A percentile compares a stretch with the other conserved stretches of the same genome.
Conservation (phyloP, 306 rosid genomes). For the Leucaena leucocephala region DNA sequence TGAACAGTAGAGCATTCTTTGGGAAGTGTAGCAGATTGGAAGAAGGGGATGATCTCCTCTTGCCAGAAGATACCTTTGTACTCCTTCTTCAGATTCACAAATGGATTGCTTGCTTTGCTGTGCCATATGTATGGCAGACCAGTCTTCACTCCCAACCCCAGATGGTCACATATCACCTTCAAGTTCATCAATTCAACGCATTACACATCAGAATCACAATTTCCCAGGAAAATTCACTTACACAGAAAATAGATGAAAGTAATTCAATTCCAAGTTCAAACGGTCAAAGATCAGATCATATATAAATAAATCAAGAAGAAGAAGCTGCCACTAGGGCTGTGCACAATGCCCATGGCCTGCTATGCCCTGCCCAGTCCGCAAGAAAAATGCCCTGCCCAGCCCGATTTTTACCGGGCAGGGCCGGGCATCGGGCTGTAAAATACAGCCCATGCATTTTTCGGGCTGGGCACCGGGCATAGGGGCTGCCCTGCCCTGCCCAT, state of each 20-base stretch:
- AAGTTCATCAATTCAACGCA: not conserved
- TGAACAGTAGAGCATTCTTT: conserved; percentile 47
- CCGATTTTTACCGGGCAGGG: too few relatives aligned
- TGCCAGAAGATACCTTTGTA: conserved; percentile 57
- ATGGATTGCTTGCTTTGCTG: conserved; percentile 64
- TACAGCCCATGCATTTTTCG: too few relatives aligned
- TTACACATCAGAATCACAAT: not conserved
- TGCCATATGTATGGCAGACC: conserved; percentile 58
- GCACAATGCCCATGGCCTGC: too few relatives aligned
- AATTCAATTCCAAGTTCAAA: not conserved
- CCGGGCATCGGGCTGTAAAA: too few relatives aligned
- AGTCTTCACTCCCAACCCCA: conserved; percentile 49
- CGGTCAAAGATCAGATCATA: not conserved
- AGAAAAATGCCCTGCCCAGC: too few relatives aligned
- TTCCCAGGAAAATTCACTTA: not conserved
- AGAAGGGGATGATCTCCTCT: conserved; percentile 53
- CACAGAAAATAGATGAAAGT: not conserved
- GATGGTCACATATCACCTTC: conserved; percentile 56
- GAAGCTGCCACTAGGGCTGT: not conserved
- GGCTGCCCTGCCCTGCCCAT: too few relatives aligned
- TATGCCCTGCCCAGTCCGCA: too few relatives aligned
- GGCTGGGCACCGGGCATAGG: too few relatives aligned
- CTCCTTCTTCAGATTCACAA: conserved; percentile 51
- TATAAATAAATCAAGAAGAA: not conserved
- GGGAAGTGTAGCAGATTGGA: conserved; percentile 43